Evolutionary conservation across 1,284 basidiomycete genomes (phyloP).

Genomic region (Vanrija humicola): DNA sequence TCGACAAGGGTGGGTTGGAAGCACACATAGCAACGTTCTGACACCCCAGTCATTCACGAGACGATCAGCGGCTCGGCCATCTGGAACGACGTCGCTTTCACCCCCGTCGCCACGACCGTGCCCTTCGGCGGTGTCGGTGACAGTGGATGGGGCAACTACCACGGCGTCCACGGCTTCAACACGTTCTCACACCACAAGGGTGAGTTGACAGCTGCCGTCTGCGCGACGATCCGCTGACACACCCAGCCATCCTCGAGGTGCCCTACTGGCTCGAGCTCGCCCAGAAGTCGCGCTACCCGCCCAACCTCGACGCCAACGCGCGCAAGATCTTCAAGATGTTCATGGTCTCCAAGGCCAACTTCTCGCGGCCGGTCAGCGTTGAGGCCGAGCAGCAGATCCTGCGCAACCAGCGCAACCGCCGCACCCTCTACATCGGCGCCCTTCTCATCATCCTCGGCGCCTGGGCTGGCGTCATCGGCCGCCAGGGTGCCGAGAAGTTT

Average conservation of each 20-base stretch:
- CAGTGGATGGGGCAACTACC: constrained; percentile 47
- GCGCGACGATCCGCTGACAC: background rate
- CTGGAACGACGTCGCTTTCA: constrained; percentile 46
- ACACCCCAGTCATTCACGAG: constrained; percentile 31
- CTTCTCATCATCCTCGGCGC: constrained; percentile 13
- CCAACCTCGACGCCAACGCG: constrained; percentile 18
- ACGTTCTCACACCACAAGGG: constrained; percentile 46
- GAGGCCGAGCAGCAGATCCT: constrained; percentile 27
- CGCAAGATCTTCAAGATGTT: constrained; percentile 25
- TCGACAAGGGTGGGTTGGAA: constrained; percentile 32
- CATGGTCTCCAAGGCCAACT: constrained; percentile 24
- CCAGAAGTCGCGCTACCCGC: constrained; percentile 37
- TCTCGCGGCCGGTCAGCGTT: constrained; percentile 37
- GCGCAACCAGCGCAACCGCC: constrained; percentile 4
- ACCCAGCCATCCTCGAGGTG: constrained; percentile 34
- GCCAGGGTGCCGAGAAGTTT: background rate
- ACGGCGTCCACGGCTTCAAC: constrained; percentile 44
- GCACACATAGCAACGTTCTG: background rate
- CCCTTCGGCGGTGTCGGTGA: constrained; percentile 49
- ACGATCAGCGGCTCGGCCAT: constrained; percentile 43
- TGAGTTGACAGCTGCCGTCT: constrained; percentile 22
- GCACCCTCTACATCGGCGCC: constrained; percentile 11
- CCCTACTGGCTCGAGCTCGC: constrained; percentile 23
- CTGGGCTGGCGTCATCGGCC: constrained; percentile 10
- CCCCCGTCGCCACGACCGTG: constrained; percentile 32